A percentile compares a stretch with the other conserved stretches of the same genome.
These are phyloP conservation scores for Antitrichia curtipendula DNA, from an alignment of 225 moss, liverwort and hornwort genomes.

Conservation along the genomic window DNA sequence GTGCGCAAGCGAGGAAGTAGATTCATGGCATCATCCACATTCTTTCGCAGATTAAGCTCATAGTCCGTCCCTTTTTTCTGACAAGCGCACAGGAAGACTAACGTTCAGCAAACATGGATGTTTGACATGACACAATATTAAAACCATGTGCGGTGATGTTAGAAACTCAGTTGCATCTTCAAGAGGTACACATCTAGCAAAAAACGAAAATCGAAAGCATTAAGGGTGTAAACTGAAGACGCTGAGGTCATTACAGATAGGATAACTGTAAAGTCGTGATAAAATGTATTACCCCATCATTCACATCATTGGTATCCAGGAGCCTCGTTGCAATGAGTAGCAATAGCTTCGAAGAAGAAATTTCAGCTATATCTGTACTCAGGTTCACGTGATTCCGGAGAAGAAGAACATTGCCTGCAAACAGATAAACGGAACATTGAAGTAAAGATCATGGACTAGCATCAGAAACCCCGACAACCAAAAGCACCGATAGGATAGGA, in stretches of 20 bases:
- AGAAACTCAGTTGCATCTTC: neutral
- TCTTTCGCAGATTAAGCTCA: constrained; percentile 85
- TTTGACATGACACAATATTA: neutral
- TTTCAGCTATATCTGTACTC: constrained; percentile 64
- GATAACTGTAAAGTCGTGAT: neutral
- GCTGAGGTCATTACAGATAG: neutral
- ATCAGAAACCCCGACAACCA: neutral
- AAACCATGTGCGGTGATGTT: neutral
- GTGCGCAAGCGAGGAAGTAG: constrained; percentile 92
- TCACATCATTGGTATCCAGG: constrained; percentile 75
- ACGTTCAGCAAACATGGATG: neutral
- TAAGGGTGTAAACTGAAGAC: neutral
- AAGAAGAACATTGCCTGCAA: constrained; percentile 88
- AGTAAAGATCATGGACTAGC: neutral
- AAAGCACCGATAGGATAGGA: neutral
- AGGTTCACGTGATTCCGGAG: constrained; percentile 76
- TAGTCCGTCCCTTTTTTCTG: constrained; percentile 87
- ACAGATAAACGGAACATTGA: neutral
- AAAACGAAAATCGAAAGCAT: neutral
- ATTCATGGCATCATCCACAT: constrained; percentile 84
- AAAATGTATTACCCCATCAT: constrained; percentile 50
- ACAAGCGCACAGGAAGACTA: neutral
- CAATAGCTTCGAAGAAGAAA: constrained; percentile 74
- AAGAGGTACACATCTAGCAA: neutral
- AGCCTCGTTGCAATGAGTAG: constrained; percentile 82